A percentile compares a stretch with the other conserved stretches of the same genome.
Conservation (phyloP, 75 land plant species). For the Larix kaempferi region DNA sequence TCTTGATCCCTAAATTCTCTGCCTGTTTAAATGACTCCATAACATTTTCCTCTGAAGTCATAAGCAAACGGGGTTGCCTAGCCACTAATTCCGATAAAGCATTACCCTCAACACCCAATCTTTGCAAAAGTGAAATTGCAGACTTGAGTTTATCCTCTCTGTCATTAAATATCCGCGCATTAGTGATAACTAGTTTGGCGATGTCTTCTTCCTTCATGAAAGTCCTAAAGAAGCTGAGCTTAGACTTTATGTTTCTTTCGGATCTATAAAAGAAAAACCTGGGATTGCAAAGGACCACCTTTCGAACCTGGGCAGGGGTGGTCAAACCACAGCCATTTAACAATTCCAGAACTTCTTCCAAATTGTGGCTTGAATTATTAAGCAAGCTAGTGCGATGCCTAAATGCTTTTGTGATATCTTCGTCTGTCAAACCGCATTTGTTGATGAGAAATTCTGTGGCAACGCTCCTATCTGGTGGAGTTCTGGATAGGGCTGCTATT, state of each 20-base stretch:
- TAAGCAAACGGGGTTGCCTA: neutral
- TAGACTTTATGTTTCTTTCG: conserved; percentile 15
- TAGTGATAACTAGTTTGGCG: neutral
- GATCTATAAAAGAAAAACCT: neutral
- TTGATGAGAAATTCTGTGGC: neutral
- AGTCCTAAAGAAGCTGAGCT: conserved; percentile 14
- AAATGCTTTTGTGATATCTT: neutral
- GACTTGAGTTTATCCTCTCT: neutral
- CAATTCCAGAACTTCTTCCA: neutral
- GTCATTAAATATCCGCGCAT: neutral
- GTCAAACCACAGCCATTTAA: conserved; percentile 7
- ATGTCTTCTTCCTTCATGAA: neutral
- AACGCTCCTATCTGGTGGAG: neutral
- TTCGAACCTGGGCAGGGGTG: conserved; percentile 7
- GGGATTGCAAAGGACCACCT: conserved; percentile 1
- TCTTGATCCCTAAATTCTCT: neutral
- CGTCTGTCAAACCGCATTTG: neutral
- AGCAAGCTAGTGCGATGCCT: neutral
- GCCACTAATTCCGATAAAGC: neutral
- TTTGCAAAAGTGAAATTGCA: neutral
- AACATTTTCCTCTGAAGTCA: neutral
- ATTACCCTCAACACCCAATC: neutral
- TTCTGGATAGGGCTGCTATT: neutral
- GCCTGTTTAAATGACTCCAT: neutral
- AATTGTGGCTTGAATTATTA: neutral